Evolutionary conservation across 2,329 filamentous ascomycete species (phyloP).

Genomic region (Aspergillus phoenicis): DNA sequence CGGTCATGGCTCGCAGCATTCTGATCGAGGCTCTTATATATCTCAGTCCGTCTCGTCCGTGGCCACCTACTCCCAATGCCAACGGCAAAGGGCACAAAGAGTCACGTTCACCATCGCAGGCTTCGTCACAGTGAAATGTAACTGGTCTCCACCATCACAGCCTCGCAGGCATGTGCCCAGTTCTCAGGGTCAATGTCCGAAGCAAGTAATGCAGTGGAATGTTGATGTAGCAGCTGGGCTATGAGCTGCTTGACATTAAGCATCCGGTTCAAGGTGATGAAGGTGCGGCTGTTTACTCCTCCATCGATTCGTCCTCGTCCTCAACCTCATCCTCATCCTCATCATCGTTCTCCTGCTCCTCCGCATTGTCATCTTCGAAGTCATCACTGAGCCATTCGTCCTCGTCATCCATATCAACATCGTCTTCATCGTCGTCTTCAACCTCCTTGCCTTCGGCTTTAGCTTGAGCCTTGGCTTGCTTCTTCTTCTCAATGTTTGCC

Average conservation of each 20-base stretch:
- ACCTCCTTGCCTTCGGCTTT: conserved; percentile 45
- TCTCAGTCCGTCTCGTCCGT: not conserved
- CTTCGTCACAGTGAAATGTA: not conserved
- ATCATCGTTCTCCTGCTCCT: conserved; percentile 32
- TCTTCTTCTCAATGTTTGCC: conserved; percentile 88
- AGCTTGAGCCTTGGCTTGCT: conserved; percentile 61
- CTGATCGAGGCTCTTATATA: not conserved
- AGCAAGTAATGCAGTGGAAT: not conserved
- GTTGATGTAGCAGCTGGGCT: not conserved
- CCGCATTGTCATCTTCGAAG: conserved; percentile 50
- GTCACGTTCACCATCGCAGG: not conserved
- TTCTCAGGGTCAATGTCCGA: not conserved
- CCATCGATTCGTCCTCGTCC: conserved; percentile 42
- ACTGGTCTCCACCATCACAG: not conserved
- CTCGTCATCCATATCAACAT: conserved; percentile 57
- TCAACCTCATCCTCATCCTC: conserved; percentile 32
- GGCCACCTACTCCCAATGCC: not conserved
- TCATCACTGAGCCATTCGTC: conserved; percentile 58
- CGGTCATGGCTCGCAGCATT: not conserved
- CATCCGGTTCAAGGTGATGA: not conserved
- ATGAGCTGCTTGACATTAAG: not conserved
- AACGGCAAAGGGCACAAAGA: not conserved
- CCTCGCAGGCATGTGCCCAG: not conserved
- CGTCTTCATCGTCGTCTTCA: conserved; percentile 51
- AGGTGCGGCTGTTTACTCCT: conserved; percentile 35